These are phyloP conservation scores for Sarcodon aspratus DNA, from an alignment of 768 basidiomycete species.

Conservation along the genomic window DNA sequence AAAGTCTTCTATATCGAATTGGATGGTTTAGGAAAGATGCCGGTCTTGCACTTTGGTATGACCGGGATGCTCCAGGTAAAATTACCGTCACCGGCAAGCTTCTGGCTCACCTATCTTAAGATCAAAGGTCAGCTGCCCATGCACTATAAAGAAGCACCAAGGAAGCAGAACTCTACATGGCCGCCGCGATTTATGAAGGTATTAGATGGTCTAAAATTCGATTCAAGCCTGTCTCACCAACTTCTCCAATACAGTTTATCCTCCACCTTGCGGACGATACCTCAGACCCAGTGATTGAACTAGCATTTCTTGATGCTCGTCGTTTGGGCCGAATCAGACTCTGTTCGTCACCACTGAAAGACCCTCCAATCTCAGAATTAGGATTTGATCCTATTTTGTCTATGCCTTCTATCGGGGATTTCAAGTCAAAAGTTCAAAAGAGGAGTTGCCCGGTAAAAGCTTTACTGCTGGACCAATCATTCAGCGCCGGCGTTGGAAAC, in stretches of 20 bases:
- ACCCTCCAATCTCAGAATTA: slow-evolving; percentile 60
- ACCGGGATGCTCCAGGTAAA: slow-evolving; percentile 68
- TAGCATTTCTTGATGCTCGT: slow-evolving; percentile 66
- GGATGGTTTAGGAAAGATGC: slow-evolving; percentile 45
- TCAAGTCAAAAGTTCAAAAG: slow-evolving; percentile 34
- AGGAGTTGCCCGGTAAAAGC: slow-evolving; percentile 61
- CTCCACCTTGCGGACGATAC: slow-evolving; percentile 38
- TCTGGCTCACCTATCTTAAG: slow-evolving; percentile 15
- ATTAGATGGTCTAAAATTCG: neutral
- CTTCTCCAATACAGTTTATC: slow-evolving; percentile 35
- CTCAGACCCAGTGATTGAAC: slow-evolving; percentile 24
- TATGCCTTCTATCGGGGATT: slow-evolving; percentile 48
- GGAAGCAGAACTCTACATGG: slow-evolving; percentile 35
- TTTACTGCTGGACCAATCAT: slow-evolving; percentile 68
- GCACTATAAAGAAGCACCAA: slow-evolving; percentile 37
- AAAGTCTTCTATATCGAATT: slow-evolving; percentile 61
- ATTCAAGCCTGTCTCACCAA: neutral
- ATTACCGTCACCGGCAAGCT: neutral
- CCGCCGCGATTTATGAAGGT: slow-evolving; percentile 63
- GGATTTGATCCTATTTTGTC: slow-evolving; percentile 71
- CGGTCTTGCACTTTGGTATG: slow-evolving; percentile 79
- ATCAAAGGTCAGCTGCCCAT: slow-evolving; percentile 36
- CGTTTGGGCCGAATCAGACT: slow-evolving; percentile 63
- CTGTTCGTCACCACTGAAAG: slow-evolving; percentile 39
- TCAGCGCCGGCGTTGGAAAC: slow-evolving; percentile 74